Percentiles rank a stretch among this genome's conserved stretches.
Conservation (phyloP, 148 eudicot genomes). For the Camellia japonica region DNA sequence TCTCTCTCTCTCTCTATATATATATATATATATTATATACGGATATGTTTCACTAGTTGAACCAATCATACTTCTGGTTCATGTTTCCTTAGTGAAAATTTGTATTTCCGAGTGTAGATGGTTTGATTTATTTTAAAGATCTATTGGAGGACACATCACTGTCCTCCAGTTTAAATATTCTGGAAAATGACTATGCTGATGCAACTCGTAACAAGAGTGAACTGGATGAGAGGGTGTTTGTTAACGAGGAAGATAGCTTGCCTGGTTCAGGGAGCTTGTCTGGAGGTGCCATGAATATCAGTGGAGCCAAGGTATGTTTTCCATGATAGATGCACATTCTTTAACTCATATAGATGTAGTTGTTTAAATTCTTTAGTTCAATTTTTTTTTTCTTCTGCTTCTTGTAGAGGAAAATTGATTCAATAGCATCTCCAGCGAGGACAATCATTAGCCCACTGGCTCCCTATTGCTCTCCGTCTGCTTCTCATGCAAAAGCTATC, state of each 20-base stretch:
- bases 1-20: too few relatives aligned
- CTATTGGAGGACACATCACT: slow-evolving; percentile 65
- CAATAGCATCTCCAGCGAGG: slow-evolving; percentile 74
- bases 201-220: slow-evolving; percentile 65
- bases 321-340: not conserved
- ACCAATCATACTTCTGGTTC: not conserved
- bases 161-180: slow-evolving; percentile 44
- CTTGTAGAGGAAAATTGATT: slow-evolving; percentile 62
- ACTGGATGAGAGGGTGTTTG: slow-evolving; percentile 84
- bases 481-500: slow-evolving; percentile 35
- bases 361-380: not conserved
- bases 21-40: too few relatives aligned
- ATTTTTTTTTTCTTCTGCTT: slow-evolving; percentile 5
- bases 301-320: slow-evolving; percentile 62
- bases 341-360: not conserved
- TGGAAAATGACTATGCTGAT: slow-evolving; percentile 79
- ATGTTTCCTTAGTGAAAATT: not conserved
- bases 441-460: slow-evolving; percentile 72
- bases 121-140: slow-evolving; percentile 66
- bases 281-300: slow-evolving; percentile 64
- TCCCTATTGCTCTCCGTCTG: slow-evolving; percentile 64
- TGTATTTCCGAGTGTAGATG: slow-evolving; percentile 47
- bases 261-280: slow-evolving; percentile 90
- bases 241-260: slow-evolving; percentile 76
- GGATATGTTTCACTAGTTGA: not conserved